Percentiles rank a stretch among this genome's conserved stretches.
Evolutionary conservation across 2,329 filamentous ascomycete species (phyloP).

Genomic region (Monilinia polystroma): DNA sequence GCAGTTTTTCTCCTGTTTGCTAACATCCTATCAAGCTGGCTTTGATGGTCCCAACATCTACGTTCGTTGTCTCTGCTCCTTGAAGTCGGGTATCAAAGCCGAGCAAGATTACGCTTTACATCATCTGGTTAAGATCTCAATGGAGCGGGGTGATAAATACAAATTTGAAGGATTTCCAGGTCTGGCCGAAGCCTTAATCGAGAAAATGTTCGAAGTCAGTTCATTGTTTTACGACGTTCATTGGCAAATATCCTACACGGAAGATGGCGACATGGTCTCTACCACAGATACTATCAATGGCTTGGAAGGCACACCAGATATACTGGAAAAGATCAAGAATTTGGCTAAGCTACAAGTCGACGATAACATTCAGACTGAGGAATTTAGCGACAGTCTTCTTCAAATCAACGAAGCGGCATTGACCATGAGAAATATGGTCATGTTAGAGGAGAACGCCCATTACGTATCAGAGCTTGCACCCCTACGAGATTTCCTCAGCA

Average conservation of each 20-base stretch:
- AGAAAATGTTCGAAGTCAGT: conserved; percentile 78
- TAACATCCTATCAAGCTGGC: conserved; percentile 43
- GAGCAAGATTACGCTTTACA: conserved; percentile 94
- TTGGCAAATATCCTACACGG: conserved; percentile 76
- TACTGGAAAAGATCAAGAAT: conserved; percentile 68
- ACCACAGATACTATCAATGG: conserved; percentile 61
- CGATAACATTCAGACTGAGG: conserved; percentile 67
- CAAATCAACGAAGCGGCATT: conserved; percentile 83
- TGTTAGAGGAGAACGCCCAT: conserved; percentile 81
- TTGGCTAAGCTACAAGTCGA: conserved; percentile 62
- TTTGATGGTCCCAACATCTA: conserved; percentile 88
- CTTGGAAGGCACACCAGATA: conserved; percentile 64
- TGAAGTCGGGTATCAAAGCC: conserved; percentile 73
- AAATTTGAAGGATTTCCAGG: conserved; percentile 89
- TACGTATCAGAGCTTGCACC: conserved; percentile 75
- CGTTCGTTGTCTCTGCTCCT: conserved; percentile 77
- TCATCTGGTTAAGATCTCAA: conserved; percentile 93
- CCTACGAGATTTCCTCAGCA: conserved; percentile 78
- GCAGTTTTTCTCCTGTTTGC: neutral
- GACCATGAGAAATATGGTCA: conserved; percentile 94
- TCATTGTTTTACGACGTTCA: conserved; percentile 77
- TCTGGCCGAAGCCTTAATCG: conserved; percentile 82
- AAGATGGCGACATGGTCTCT: conserved; percentile 50
- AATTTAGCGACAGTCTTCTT: conserved; percentile 68
- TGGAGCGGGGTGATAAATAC: conserved; percentile 92